Evolutionary conservation across 2,329 filamentous ascomycete genomes (phyloP).

Genomic region (Aspergillus ibericus): DNA sequence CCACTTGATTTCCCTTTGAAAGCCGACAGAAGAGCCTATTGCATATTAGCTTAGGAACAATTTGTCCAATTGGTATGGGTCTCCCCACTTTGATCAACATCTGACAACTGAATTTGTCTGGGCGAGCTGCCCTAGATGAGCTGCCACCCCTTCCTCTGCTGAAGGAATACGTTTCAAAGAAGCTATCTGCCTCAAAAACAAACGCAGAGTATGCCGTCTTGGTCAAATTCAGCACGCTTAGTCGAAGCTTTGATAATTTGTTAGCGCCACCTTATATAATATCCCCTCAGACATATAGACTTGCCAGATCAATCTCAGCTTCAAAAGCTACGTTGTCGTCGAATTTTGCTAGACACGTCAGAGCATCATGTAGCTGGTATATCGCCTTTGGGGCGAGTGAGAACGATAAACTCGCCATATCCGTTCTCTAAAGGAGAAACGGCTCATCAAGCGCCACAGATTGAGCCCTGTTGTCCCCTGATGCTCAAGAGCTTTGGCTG

Average conservation of each 20-base stretch:
- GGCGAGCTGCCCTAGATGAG: constrained; percentile 29
- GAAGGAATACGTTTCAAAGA: constrained; percentile 62
- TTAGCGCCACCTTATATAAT: background rate
- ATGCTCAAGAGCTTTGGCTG: background rate
- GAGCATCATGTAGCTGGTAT: constrained; percentile 57
- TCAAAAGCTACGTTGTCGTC: constrained; percentile 64
- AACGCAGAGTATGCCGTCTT: constrained; percentile 65
- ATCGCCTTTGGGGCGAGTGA: constrained; percentile 58
- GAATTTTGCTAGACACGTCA: constrained; percentile 63
- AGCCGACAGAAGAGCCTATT: constrained; percentile 58
- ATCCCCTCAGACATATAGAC: background rate
- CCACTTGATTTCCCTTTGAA: constrained; percentile 61
- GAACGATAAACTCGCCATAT: constrained; percentile 48
- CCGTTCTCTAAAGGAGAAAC: background rate
- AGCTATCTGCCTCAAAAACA: constrained; percentile 53
- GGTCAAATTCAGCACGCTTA: constrained; percentile 63
- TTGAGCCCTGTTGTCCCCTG: background rate
- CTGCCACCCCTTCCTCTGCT: constrained; percentile 26
- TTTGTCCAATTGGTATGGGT: background rate
- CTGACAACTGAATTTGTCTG: constrained; percentile 58
- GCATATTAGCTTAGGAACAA: constrained; percentile 7
- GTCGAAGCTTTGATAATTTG: constrained; percentile 51
- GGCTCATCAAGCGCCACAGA: background rate
- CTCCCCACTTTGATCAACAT: constrained; percentile 55
- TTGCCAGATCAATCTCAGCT: constrained; percentile 54